phyloP scores from a whole-genome alignment of 2,329 filamentous ascomycete species.

The Fusarium continuum region DNA sequence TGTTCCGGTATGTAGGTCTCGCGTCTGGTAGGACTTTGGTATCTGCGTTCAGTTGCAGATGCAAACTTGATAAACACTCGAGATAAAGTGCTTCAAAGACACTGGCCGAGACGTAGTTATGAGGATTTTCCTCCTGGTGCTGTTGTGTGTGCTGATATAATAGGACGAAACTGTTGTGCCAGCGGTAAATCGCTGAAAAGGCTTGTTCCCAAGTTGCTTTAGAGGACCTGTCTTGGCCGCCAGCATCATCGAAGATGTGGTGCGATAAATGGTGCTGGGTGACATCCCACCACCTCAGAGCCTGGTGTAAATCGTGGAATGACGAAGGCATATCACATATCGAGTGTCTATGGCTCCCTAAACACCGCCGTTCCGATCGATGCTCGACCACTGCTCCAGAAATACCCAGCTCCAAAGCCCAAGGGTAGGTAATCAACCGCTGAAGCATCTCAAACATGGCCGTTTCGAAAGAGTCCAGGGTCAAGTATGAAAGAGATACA shows the following conservation, averaged over 20 bases:
- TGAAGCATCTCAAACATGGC: constrained; percentile 35
- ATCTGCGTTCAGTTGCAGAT: constrained; percentile 7
- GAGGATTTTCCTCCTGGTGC: constrained; percentile 7
- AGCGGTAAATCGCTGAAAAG: constrained; percentile 9
- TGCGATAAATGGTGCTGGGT: constrained; percentile 26
- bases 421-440: constrained; percentile 35
- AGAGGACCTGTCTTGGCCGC: no score
- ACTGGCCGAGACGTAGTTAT: constrained; percentile 24
- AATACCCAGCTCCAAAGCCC: constrained; percentile 27
- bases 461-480: constrained; percentile 23
- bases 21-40: constrained; percentile 28
- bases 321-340: constrained; percentile 25
- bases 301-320: constrained; percentile 28
- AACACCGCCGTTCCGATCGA: neutral
- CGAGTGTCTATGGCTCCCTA: constrained; percentile 13
- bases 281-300: constrained; percentile 33
- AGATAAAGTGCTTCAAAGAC: constrained; percentile 35
- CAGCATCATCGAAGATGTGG: neutral
- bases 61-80: constrained; percentile 25
- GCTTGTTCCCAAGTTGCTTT: constrained; percentile 17
- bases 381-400: constrained; percentile 1
- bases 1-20: constrained; percentile 30
- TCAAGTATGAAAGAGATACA: constrained; percentile 10
- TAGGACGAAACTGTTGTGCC: constrained; percentile 30
- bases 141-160: constrained; percentile 19